phyloP scores from a whole-genome alignment of 768 basidiomycete species.

The Serendipita sp. region DNA sequence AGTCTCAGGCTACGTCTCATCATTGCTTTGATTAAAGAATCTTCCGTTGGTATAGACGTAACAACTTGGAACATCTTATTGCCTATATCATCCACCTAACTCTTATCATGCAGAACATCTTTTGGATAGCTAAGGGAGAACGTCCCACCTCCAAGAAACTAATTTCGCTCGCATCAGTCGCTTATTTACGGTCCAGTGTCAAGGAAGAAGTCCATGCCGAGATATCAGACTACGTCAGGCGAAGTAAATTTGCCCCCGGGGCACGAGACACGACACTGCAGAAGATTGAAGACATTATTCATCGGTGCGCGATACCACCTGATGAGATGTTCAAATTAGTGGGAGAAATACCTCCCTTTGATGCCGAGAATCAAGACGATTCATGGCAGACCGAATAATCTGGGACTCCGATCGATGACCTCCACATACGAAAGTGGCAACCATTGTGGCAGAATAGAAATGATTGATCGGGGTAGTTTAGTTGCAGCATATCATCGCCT shows the following conservation, averaged over 20 bases:
- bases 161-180: neutral
- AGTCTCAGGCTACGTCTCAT: too few relatives aligned
- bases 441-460: too few relatives aligned
- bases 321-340: too few relatives aligned
- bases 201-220: neutral
- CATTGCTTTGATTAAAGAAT: too few relatives aligned
- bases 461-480: too few relatives aligned
- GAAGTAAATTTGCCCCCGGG: neutral
- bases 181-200: neutral
- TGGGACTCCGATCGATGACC: too few relatives aligned
- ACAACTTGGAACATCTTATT: slow-evolving; percentile 13
- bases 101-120: slow-evolving; percentile 15
- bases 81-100: slow-evolving; percentile 17
- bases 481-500: too few relatives aligned
- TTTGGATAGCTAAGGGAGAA: slow-evolving; percentile 6
- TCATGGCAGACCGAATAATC: too few relatives aligned
- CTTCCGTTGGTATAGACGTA: neutral
- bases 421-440: too few relatives aligned
- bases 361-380: too few relatives aligned
- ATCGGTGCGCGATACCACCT: neutral
- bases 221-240: neutral
- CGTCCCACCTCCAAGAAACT: neutral
- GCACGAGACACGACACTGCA: neutral
- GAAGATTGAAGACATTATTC: neutral
- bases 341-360: too few relatives aligned